A percentile compares a stretch with the other conserved stretches of the same genome.
Conservation (phyloP, 371 early-diverging fungal genomes). For the Saksenaea vasiformis region DNA sequence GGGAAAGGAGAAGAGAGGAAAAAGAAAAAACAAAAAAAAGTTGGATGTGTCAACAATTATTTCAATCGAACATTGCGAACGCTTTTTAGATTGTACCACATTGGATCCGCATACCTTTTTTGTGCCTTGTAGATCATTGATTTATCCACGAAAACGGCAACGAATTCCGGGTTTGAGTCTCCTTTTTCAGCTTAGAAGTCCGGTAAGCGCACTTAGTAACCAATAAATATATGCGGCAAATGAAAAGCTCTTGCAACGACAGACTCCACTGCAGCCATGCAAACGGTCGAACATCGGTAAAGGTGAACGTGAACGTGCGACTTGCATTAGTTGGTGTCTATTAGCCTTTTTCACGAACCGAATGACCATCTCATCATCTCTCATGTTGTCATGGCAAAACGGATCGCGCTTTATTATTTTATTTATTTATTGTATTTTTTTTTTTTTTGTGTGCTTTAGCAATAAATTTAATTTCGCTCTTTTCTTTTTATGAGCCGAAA, state of each 20-base stretch:
- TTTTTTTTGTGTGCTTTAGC: not conserved
- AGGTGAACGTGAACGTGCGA: not conserved
- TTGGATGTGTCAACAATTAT: constrained; percentile 3
- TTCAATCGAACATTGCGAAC: constrained; percentile 6
- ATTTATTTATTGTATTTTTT: not conserved
- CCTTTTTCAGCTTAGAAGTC: not conserved
- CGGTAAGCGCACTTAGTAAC: not conserved
- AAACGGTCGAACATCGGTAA: not conserved
- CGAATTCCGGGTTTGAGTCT: not conserved
- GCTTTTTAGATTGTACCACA: constrained; percentile 6
- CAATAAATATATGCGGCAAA: not conserved
- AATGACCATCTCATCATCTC: no score
- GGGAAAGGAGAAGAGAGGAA: not conserved
- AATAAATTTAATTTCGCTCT: not conserved
- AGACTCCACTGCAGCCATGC: not conserved
- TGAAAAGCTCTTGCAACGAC: not conserved
- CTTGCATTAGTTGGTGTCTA: no score
- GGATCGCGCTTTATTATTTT: not conserved
- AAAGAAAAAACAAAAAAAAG: constrained; percentile 2
- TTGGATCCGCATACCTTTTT: constrained; percentile 23
- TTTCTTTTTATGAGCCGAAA: constrained; percentile 37
- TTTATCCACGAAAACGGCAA: constrained; percentile 3
- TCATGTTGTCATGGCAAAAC: no score
- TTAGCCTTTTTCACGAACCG: no score
- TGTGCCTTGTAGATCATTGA: constrained; percentile 23